A percentile compares a stretch with the other conserved stretches of the same genome.
Evolutionary conservation across 2,329 filamentous ascomycete species (phyloP).

Genomic region (Chaetomiaceae sp.): DNA sequence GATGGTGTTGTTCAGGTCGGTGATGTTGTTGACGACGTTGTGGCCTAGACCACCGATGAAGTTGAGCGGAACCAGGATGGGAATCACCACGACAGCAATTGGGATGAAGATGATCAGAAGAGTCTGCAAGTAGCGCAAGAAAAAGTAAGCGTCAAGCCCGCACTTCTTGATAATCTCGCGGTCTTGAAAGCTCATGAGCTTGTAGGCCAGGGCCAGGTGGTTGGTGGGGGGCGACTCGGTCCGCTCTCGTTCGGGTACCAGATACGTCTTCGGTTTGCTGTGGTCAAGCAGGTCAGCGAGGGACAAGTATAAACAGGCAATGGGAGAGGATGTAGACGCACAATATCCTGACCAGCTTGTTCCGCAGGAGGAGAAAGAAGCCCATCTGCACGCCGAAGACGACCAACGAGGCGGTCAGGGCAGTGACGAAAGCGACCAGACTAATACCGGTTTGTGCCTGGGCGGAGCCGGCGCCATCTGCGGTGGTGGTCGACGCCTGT

Average conservation of each 20-base stretch:
- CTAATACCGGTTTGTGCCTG: constrained; percentile 37
- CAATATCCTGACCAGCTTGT: constrained; percentile 79
- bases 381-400: constrained; percentile 60
- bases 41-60: constrained; percentile 62
- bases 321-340: constrained; percentile 36
- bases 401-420: constrained; percentile 54
- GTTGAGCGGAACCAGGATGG: constrained; percentile 82
- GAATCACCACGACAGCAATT: constrained; percentile 69
- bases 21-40: constrained; percentile 37
- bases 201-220: constrained; percentile 46
- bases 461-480: constrained; percentile 19
- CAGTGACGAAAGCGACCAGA: constrained; percentile 56
- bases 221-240: constrained; percentile 64
- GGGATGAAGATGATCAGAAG: constrained; percentile 90
- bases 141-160: constrained; percentile 95
- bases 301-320: background rate
- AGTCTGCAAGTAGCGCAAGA: constrained; percentile 72
- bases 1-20: constrained; percentile 32
- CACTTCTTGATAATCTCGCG: constrained; percentile 90
- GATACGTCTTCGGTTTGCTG: constrained; percentile 76
- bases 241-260: constrained; percentile 78
- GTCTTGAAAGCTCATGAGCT: constrained; percentile 62
- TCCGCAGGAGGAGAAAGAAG: constrained; percentile 69
- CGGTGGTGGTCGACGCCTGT: constrained; percentile 4
- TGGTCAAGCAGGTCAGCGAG: constrained; percentile 9